Percentiles rank a stretch among this genome's conserved stretches.
phyloP scores from a whole-genome alignment of 805 yeast genomes.

The Starmerella apicola region DNA sequence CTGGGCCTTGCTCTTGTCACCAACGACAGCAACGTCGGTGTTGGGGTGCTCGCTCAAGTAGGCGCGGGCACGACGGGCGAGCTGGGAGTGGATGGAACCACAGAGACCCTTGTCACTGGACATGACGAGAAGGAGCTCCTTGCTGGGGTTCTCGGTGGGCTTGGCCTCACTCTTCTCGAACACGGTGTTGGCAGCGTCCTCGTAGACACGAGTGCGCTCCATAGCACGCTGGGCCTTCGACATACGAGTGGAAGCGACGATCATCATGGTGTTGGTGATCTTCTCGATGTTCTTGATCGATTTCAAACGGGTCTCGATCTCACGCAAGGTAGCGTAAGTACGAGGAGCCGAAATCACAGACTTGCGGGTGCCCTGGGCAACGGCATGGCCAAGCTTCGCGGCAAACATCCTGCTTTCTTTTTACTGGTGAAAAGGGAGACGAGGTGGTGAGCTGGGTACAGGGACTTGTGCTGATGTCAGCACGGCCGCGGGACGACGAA shows the following conservation, averaged over 20 bases:
- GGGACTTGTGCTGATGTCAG: neutral
- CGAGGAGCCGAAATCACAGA: conserved; percentile 10
- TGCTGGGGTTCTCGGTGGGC: conserved; percentile 39
- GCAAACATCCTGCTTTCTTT: conserved; percentile 11
- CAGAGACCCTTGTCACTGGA: conserved; percentile 98
- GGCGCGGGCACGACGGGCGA: conserved; percentile 75
- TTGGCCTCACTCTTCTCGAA: conserved; percentile 71
- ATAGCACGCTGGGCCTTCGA: conserved; percentile 92
- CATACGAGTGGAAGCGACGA: conserved; percentile 96
- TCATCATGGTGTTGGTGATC: conserved; percentile 98
- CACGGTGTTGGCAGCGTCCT: conserved; percentile 66
- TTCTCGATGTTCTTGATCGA: conserved; percentile 97
- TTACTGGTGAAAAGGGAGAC: neutral
- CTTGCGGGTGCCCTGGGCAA: conserved; percentile 6
- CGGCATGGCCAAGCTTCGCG: conserved; percentile 14
- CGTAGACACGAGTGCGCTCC: conserved; percentile 74
- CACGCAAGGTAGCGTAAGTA: conserved; percentile 92
- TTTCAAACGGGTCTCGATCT: conserved; percentile 94
- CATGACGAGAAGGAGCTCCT: conserved; percentile 71
- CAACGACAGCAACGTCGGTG: conserved; percentile 74
- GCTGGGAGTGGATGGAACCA: conserved; percentile 94
- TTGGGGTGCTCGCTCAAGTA: conserved; percentile 50
- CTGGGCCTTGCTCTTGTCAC: conserved; percentile 90
- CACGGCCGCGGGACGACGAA: neutral
- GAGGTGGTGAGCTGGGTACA: neutral